Percentiles rank a stretch among this genome's conserved stretches.
Evolutionary conservation across 495 filamentous ascomycete species (phyloP).

Genomic region (Penicillium longicatenatum): DNA sequence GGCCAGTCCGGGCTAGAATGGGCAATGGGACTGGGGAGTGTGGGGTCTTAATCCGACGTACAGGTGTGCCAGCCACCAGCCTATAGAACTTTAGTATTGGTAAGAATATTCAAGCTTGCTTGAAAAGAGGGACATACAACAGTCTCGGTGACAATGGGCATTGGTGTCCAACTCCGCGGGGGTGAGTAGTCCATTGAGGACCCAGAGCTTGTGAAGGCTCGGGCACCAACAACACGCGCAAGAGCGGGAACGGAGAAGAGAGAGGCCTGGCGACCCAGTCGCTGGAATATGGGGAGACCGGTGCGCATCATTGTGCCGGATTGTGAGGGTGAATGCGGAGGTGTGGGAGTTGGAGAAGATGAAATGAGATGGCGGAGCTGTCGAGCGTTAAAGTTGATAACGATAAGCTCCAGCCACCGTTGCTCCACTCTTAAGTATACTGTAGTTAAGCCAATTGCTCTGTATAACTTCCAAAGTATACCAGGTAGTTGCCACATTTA

Average conservation of each 20-base stretch:
- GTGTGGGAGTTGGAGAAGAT: neutral
- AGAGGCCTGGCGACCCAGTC: constrained; percentile 27
- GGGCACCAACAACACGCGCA: constrained; percentile 11
- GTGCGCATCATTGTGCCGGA: constrained; percentile 20
- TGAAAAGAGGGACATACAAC: constrained; percentile 60
- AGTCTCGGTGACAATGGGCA: constrained; percentile 77
- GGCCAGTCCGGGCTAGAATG: constrained; percentile 9
- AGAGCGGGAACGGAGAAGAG: constrained; percentile 11
- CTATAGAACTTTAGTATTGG: constrained; percentile 40
- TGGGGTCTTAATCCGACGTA: constrained; percentile 43
- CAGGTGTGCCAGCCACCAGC: constrained; percentile 89
- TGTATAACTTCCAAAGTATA: too few relatives aligned
- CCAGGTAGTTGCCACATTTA: too few relatives aligned
- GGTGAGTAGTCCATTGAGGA: constrained; percentile 39
- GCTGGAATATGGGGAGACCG: constrained; percentile 24
- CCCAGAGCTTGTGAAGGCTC: constrained; percentile 37
- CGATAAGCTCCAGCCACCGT: constrained; percentile 7
- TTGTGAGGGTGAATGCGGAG: constrained; percentile 13
- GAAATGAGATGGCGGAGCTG: constrained; percentile 5
- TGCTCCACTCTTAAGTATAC: neutral
- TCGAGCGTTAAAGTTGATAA: constrained; percentile 18
- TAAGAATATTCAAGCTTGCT: neutral
- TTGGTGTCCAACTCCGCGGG: constrained; percentile 61
- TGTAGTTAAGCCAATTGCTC: too few relatives aligned
- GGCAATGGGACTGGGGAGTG: neutral